phyloP scores from a whole-genome alignment of 768 basidiomycete species.

The Pholiota molesta region DNA sequence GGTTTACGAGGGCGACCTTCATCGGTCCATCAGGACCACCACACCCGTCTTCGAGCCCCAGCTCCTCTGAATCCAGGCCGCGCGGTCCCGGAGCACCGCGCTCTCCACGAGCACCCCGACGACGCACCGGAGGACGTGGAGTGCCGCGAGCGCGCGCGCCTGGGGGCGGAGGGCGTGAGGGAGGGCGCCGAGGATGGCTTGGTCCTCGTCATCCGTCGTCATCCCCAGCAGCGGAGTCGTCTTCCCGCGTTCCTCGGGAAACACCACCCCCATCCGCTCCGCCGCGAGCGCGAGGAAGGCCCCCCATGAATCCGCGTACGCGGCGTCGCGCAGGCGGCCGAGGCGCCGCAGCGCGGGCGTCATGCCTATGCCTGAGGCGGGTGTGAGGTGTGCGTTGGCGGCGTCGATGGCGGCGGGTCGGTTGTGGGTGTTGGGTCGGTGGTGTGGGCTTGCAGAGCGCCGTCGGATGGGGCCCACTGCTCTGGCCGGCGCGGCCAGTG shows the following conservation, averaged over 20 bases:
- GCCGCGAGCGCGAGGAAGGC: conserved; percentile 41
- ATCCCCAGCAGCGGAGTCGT: background rate
- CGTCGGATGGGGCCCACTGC: background rate
- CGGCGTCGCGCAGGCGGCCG: conserved; percentile 52
- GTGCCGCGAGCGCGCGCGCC: conserved; percentile 43
- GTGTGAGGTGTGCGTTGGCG: background rate
- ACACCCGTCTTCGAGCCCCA: background rate
- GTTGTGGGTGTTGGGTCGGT: background rate
- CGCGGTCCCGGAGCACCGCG: conserved; percentile 63
- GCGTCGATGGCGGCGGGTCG: background rate
- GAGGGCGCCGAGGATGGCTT: conserved; percentile 18
- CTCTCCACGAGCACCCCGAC: conserved; percentile 71
- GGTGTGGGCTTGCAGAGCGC: background rate
- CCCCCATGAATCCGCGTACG: conserved; percentile 49
- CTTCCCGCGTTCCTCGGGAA: conserved; percentile 2
- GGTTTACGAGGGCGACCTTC: conserved; percentile 53
- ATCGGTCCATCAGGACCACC: background rate
- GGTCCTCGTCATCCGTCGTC: background rate
- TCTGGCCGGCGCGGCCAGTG: conserved; percentile 26
- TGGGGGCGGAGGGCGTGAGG: conserved; percentile 29
- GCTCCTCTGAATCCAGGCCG: conserved; percentile 48
- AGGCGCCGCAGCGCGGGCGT: conserved; percentile 47
- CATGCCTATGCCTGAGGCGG: conserved; percentile 35
- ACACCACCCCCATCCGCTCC: conserved; percentile 28
- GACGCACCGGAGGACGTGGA: conserved; percentile 70